Percentiles rank a stretch among this genome's conserved stretches.
Evolutionary conservation across 345 rosid genomes (phyloP).

Genomic region (Eucalyptus lansdowneana): DNA sequence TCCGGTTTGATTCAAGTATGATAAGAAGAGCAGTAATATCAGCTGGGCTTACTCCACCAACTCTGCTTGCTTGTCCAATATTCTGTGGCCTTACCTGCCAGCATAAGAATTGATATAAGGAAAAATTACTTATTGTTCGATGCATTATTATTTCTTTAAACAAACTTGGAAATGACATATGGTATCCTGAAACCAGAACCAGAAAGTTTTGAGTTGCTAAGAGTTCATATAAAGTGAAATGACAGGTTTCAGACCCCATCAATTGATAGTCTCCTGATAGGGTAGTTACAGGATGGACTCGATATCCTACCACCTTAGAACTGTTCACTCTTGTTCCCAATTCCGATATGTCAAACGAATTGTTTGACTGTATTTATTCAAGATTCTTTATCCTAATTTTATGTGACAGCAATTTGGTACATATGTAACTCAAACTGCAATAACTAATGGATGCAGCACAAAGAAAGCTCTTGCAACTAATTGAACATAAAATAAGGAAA

Average conservation of each 20-base stretch:
- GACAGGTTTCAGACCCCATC: not conserved
- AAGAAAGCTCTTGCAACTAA: not conserved
- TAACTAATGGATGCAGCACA: not conserved
- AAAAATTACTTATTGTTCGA: not conserved
- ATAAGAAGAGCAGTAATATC: conserved; percentile 87
- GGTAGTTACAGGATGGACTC: not conserved
- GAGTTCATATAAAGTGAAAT: not conserved
- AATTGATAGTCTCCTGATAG: not conserved
- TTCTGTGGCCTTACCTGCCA: conserved; percentile 88
- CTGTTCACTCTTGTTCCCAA: not conserved
- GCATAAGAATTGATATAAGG: not conserved
- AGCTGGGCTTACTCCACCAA: conserved; percentile 95
- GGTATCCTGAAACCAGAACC: not conserved
- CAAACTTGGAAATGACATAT: not conserved
- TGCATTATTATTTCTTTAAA: not conserved
- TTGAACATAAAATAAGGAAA: not conserved
- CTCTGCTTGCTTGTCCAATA: conserved; percentile 80
- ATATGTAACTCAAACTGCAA: not conserved
- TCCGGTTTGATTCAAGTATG: conserved; percentile 62
- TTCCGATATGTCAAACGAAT: not conserved
- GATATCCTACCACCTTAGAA: not conserved
- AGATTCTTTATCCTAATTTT: not conserved
- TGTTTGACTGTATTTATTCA: not conserved
- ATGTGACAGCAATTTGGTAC: not conserved
- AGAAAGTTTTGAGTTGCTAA: not conserved